Evolutionary conservation across 2,329 filamentous ascomycete species (phyloP).

Genomic region (Diaporthe sp.): DNA sequence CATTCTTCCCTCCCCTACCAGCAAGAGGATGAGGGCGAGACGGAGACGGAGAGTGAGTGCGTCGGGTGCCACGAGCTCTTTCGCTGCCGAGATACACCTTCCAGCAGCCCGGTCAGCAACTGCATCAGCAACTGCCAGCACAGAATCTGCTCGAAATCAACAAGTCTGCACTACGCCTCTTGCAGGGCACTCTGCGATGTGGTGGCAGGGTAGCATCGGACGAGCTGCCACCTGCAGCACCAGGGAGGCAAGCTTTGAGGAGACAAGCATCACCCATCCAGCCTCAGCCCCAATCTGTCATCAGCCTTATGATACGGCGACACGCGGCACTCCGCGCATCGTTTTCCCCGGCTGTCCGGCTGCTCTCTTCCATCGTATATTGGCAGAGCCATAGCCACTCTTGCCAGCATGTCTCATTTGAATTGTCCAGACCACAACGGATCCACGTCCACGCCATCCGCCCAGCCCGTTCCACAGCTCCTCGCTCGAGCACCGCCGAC

Average conservation of each 20-base stretch:
- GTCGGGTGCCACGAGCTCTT: background rate
- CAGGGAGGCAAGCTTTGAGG: background rate
- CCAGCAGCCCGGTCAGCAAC: background rate
- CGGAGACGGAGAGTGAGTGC: background rate
- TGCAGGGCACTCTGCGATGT: background rate
- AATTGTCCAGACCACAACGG: background rate
- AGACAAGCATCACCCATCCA: constrained; percentile 17
- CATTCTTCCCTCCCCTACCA: background rate
- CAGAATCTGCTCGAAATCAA: background rate
- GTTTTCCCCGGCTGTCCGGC: background rate
- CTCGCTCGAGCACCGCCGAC: constrained; percentile 7
- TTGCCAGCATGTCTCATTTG: background rate
- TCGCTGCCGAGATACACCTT: background rate
- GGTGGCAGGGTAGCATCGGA: constrained; percentile 10
- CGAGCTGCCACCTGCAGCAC: constrained; percentile 25
- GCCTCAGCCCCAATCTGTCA: constrained; percentile 22
- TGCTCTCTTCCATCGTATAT: background rate
- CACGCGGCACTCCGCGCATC: constrained; percentile 3
- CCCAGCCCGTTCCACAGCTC: background rate
- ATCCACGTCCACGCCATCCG: constrained; percentile 2
- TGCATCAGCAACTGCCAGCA: background rate
- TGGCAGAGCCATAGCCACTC: background rate
- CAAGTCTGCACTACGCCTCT: background rate
- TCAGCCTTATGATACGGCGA: constrained; percentile 30
- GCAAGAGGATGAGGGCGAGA: background rate